Evolutionary conservation across 371 early-diverging fungal species (phyloP).

Genomic region (Mortierella sp.): DNA sequence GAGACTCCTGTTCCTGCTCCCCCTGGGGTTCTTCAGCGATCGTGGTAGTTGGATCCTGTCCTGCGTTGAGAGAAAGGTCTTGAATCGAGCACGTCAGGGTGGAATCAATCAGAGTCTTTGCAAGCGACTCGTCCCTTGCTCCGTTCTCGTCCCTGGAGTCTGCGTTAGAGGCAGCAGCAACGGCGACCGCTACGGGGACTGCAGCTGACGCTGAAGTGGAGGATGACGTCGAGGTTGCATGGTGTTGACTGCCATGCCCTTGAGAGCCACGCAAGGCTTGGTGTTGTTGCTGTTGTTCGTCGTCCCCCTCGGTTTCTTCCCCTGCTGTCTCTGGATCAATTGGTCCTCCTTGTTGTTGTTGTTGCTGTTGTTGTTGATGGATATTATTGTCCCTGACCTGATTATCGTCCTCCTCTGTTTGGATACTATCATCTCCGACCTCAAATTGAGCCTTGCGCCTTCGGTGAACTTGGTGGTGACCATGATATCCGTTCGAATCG

Average conservation of each 20-base stretch:
- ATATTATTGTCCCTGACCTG: conserved; percentile 5
- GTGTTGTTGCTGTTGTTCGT: conserved; percentile 13
- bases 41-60: conserved; percentile 6
- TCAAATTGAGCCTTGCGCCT: conserved; percentile 48
- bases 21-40: not conserved
- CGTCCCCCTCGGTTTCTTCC: conserved; percentile 29
- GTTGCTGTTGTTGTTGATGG: not conserved
- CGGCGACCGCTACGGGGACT: not conserved
- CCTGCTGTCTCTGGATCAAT: conserved; percentile 17
- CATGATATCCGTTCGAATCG: conserved; percentile 6
- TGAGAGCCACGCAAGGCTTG: not conserved
- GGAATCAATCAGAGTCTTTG: conserved; percentile 43
- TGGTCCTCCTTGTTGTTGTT: not conserved
- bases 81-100: conserved; percentile 36
- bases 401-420: conserved; percentile 4
- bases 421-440: conserved; percentile 21
- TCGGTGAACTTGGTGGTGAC: conserved; percentile 1
- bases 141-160: not conserved
- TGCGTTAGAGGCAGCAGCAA: not conserved
- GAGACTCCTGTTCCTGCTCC: conserved; percentile 6
- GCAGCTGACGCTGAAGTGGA: not conserved
- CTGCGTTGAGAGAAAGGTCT: conserved; percentile 22
- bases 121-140: conserved; percentile 30
- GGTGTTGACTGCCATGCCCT: not conserved
- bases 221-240: not conserved